A percentile compares a stretch with the other conserved stretches of the same genome.
phyloP scores from a whole-genome alignment of 306 rosid genomes.

The Sechiopsis laciniata region DNA sequence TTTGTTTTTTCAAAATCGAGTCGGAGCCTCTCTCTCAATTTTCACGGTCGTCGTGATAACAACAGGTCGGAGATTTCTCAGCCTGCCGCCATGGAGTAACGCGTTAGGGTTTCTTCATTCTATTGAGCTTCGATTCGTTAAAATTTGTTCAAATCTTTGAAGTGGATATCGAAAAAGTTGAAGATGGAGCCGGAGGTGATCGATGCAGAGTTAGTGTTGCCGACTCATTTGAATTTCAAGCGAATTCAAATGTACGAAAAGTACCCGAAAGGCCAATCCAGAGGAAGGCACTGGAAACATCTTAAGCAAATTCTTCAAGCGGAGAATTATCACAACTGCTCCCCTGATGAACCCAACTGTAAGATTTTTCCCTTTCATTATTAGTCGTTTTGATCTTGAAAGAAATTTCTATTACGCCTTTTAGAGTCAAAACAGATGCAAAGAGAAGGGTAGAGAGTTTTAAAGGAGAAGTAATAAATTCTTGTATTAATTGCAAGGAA shows the following conservation, averaged over 20 bases:
- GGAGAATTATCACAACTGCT: conserved; percentile 63
- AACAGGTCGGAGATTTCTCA: too few species aligned
- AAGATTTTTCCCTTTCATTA: conserved; percentile 14
- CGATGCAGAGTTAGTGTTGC: conserved; percentile 76
- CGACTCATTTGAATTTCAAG: conserved; percentile 68
- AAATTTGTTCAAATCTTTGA: background rate
- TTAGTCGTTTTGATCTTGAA: background rate
- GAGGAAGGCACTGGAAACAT: conserved; percentile 93
- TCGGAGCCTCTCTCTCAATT: too few species aligned
- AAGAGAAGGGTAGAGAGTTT: too few species aligned
- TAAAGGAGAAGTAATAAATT: too few species aligned
- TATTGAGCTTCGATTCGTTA: too few species aligned
- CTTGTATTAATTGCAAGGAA: too few species aligned
- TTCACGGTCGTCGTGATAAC: too few species aligned
- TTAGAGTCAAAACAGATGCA: background rate
- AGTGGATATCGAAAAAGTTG: background rate
- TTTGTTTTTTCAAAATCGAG: too few species aligned
- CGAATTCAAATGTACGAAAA: conserved; percentile 79
- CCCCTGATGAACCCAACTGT: conserved; percentile 80
- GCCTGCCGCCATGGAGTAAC: too few species aligned
- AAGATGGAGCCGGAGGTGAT: conserved; percentile 66
- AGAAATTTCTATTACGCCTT: background rate
- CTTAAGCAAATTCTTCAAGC: conserved; percentile 95
- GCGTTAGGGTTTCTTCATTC: too few species aligned
- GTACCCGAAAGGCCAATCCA: conserved; percentile 82